Base-by-base conservation (phyloP, 129 eudicot species). In the Dittrichia graveolens region DNA sequence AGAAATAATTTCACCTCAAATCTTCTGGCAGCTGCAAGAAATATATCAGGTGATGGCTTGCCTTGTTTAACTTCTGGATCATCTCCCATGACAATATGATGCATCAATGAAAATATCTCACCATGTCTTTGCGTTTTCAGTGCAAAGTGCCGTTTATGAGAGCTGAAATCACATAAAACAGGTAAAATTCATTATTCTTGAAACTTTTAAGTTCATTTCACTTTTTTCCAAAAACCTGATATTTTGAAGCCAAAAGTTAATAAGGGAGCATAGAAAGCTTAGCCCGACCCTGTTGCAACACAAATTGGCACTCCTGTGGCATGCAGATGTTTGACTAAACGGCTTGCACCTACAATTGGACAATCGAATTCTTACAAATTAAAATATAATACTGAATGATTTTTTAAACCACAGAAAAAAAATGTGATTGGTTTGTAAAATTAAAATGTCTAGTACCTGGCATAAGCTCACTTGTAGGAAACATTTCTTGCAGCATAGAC, bases 41-140 rank as follows among this genome's bases (percentile, higher is more conserved):
- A 95, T 49, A 83, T 85, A 81, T 95, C 99, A 13, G 97, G 97
- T 74, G 99, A 83, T 73, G 97, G 99, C 67, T 95, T 95, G 74
- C 99, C 99, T 83, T 90, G 89, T 81, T 88, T 91, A 65, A 95
- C 97, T 86, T 95, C 99, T 35, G 96, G 96, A 80, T 95, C 99
- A 86, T 95, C 99, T 5, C 99, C 99, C 77, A 69, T 79, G 54
- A 95, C 99, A 38, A 95, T 80, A 82, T 90, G 99, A 83, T 90
- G 99, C 99, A 95, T 91, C 84, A 90, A 82, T 48, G 96, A 84
- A 71, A 95, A 95, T 44, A 95, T 62, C 47, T 88, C 96, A 73
- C 88, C 81, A 38, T 95, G 99, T 57, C 81, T 86, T 78, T 90
- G 91, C 74, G 99, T 91, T 81, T 95, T 95, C 75, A 95, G 65